Percentiles rank a stretch among this genome's conserved stretches.
phyloP scores from a whole-genome alignment of 2,329 filamentous ascomycete species.

The Botryotinia convoluta region DNA sequence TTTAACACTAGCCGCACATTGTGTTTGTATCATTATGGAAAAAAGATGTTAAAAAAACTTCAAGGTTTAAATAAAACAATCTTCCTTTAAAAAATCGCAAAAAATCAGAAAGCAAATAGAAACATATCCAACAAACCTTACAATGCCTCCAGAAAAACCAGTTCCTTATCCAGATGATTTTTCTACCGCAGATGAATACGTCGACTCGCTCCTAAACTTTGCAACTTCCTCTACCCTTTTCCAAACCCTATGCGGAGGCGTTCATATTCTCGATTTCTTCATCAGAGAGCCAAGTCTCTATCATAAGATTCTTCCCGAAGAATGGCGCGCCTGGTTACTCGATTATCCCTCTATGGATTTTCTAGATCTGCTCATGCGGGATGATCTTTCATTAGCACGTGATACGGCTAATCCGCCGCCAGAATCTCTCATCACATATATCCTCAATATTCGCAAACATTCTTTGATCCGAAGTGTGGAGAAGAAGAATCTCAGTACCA shows the following conservation, averaged over 20 bases:
- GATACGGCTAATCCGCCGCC: constrained; percentile 28
- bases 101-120: not conserved
- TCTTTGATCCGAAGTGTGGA: constrained; percentile 55
- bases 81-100: not conserved
- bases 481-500: constrained; percentile 41
- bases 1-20: not conserved
- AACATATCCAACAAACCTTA: not conserved
- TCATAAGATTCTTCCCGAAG: constrained; percentile 67
- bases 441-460: constrained; percentile 66
- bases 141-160: constrained; percentile 33
- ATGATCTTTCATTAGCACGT: constrained; percentile 56
- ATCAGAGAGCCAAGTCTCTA: constrained; percentile 83
- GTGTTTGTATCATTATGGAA: not conserved
- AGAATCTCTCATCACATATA: constrained; percentile 65
- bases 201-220: constrained; percentile 75
- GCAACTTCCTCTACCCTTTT: constrained; percentile 72
- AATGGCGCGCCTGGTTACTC: constrained; percentile 81
- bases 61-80: not conserved
- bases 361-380: constrained; percentile 76
- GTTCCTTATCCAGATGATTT: constrained; percentile 48
- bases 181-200: constrained; percentile 69
- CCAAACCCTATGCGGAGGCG: constrained; percentile 89
- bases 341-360: constrained; percentile 69
- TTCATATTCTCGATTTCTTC: constrained; percentile 96
- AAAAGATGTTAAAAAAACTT: constrained; percentile 12